Evolutionary conservation across 2,329 filamentous ascomycete genomes (phyloP).

Genomic region (Pseudocercospora musae): DNA sequence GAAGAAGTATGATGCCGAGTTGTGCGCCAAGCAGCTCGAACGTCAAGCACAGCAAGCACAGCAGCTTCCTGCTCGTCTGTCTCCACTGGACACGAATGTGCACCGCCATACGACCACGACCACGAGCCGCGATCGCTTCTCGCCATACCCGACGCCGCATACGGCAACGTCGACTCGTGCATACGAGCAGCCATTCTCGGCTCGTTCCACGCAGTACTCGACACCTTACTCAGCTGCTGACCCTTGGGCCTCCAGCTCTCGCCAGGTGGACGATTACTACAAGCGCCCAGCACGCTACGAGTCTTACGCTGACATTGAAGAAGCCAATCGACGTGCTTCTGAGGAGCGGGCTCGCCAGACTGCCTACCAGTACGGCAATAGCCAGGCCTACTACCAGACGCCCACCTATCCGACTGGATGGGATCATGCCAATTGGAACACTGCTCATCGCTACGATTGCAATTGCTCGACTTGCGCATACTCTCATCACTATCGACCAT

Average conservation of each 20-base stretch:
- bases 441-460: slow-evolving; percentile 36
- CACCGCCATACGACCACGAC: slow-evolving; percentile 49
- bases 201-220: slow-evolving; percentile 32
- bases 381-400: slow-evolving; percentile 31
- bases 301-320: slow-evolving; percentile 25
- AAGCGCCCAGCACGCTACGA: slow-evolving; percentile 34
- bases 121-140: slow-evolving; percentile 42
- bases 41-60: slow-evolving; percentile 34
- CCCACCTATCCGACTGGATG: slow-evolving; percentile 32
- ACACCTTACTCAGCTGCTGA: slow-evolving; percentile 35
- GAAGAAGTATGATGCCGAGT: slow-evolving; percentile 56
- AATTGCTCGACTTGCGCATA: slow-evolving; percentile 35
- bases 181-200: slow-evolving; percentile 30
- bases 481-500: slow-evolving; percentile 35
- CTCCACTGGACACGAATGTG: slow-evolving; percentile 64
- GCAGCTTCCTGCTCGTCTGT: slow-evolving; percentile 44
- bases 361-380: slow-evolving; percentile 29
- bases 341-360: slow-evolving; percentile 34
- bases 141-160: slow-evolving; percentile 38
- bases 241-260: slow-evolving; percentile 32
- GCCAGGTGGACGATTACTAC: slow-evolving; percentile 35
- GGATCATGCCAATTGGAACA: slow-evolving; percentile 35
- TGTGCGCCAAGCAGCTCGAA: slow-evolving; percentile 39
- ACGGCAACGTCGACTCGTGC: slow-evolving; percentile 24
- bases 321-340: slow-evolving; percentile 32